Conservation (phyloP, 305 asterid genomes). For the Fraxinus sp. region DNA sequence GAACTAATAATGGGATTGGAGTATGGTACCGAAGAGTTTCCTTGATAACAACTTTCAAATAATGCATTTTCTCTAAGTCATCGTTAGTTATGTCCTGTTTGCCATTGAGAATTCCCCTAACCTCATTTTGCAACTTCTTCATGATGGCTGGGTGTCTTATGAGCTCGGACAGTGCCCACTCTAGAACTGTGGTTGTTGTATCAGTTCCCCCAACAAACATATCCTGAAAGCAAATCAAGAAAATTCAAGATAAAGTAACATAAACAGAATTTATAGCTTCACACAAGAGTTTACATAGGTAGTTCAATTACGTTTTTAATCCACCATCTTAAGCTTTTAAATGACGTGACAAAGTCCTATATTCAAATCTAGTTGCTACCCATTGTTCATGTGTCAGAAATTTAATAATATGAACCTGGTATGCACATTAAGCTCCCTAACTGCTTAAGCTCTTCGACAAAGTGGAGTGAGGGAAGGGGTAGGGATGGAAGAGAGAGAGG, state of each 20-base stretch:
- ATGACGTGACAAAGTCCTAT: background rate
- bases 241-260: background rate
- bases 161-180: conserved; percentile 16
- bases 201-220: conserved; percentile 7
- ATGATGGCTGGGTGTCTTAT: background rate
- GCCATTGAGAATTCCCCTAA: background rate
- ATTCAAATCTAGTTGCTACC: background rate
- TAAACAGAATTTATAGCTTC: background rate
- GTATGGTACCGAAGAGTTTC: conserved; percentile 29
- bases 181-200: background rate
- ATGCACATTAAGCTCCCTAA: background rate
- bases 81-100: background rate
- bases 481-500: background rate
- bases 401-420: too few relatives aligned
- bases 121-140: conserved; percentile 10
- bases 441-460: background rate
- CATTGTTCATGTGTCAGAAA: background rate
- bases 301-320: background rate
- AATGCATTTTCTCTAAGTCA: conserved; percentile 14
- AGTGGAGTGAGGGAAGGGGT: background rate
- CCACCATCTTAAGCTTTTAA: background rate
- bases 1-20: conserved; percentile 14
- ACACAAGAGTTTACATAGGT: background rate
- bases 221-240: background rate
- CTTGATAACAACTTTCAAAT: conserved; percentile 33